Evolutionary conservation across 1,284 basidiomycete genomes (phyloP), one percentile per base, ranked within the genome.

Genomic region (Cryptococcus deneoformans): DNA sequence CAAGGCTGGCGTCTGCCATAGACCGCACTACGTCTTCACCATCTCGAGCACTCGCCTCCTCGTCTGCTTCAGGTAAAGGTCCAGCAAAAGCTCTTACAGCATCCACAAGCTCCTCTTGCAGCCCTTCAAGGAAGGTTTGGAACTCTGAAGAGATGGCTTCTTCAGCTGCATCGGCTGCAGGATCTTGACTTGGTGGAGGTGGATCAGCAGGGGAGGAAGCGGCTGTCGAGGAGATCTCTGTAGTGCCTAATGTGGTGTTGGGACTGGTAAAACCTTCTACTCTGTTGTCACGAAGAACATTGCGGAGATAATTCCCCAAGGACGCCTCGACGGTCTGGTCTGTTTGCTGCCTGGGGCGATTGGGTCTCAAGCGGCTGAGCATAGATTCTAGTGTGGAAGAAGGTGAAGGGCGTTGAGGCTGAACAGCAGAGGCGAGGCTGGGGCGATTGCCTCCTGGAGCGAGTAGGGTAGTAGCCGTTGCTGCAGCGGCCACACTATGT

Each of bases 401-500:
- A 1, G 64, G 58, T 5, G 65, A 65, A 20, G 20, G 20, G 20
- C 20, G 20, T 6, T 59, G 50, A 4, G 65, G 55, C 11, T n/a
- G 16, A 12, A 29, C 16, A 12, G 58, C 57, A 8, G 64, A 48
- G n/a, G 65, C 56, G 12, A 53, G 52, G 40, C 56, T 52, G 1
- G 61, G 48, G 6, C 57, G 46, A 36, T 62, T 57, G 36, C 49
- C 49, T 24, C 39, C 35, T 0, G 71, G 67, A 0, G 70, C 57
- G 2, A 76, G 66, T 1, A 76, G 67, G 5, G 73, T 73, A 1
- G 68, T 71, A 1, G 76, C 73, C 0, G 73, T 75, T 0, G 76
- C 76, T 6, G 73, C 69, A 4, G 76, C 73, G 2, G 76, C 75
- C 45, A 75, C 75, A 44, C 76, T 75, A 48, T 0, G 42, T 8